phyloP scores from a whole-genome alignment of 805 yeast genomes.

The Saccharomyces eubayanus region DNA sequence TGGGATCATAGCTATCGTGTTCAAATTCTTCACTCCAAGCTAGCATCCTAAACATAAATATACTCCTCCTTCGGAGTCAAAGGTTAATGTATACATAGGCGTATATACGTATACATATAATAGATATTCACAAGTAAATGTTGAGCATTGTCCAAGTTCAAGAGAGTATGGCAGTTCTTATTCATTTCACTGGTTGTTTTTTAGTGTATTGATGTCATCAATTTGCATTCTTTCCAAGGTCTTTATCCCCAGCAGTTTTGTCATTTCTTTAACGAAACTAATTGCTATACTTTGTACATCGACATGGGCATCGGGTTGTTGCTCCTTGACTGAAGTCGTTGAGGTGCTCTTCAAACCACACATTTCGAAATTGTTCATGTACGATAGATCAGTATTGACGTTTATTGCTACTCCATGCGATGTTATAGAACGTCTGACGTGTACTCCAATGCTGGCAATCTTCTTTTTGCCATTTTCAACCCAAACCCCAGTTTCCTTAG shows the following conservation, averaged over 20 bases:
- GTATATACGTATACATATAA: neutral
- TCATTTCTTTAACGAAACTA: conserved; percentile 38
- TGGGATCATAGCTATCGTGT: neutral
- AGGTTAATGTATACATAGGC: conserved; percentile 1
- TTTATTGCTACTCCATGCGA: conserved; percentile 87
- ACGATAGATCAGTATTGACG: conserved; percentile 61
- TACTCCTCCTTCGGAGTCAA: neutral
- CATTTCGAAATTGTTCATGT: conserved; percentile 64
- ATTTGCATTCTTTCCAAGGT: conserved; percentile 33
- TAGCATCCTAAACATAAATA: neutral
- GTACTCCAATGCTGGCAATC: conserved; percentile 85
- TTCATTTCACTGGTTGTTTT: neutral
- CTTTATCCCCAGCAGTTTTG: conserved; percentile 33
- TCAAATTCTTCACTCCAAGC: neutral
- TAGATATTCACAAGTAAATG: conserved; percentile 1
- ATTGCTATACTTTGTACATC: conserved; percentile 35
- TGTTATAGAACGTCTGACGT: conserved; percentile 73
- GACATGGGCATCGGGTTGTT: conserved; percentile 18
- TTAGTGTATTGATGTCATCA: conserved; percentile 25
- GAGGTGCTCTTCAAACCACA: conserved; percentile 68
- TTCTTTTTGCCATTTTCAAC: conserved; percentile 42
- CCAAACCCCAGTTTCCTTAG: conserved; percentile 89
- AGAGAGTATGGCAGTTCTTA: neutral
- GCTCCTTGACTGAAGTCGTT: conserved; percentile 45
- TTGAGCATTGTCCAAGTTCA: neutral